A percentile compares a stretch with the other conserved stretches of the same genome.
Conservation (phyloP, 2,329 filamentous ascomycete species). For the Fusarium tricinctum region DNA sequence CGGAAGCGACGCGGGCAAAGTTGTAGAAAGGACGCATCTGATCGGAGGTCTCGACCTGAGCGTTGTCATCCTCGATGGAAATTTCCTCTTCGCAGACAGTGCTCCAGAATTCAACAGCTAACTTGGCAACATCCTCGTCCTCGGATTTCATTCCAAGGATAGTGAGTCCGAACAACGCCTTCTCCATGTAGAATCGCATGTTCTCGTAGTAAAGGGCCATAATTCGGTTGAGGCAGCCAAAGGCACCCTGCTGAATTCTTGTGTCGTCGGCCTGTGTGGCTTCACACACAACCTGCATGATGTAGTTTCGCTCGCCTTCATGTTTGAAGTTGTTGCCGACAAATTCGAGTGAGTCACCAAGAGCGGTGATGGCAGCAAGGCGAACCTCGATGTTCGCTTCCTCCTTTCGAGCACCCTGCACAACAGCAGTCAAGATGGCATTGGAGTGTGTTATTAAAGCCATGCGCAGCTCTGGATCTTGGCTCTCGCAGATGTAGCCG, state of each 20-base stretch:
- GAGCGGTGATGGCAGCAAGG: constrained; percentile 90
- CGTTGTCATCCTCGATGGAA: constrained; percentile 96
- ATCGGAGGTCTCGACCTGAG: constrained; percentile 78
- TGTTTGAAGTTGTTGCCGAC: constrained; percentile 99
- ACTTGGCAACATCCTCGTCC: constrained; percentile 97
- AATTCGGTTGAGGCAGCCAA: constrained; percentile 97
- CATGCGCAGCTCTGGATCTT: constrained; percentile 86
- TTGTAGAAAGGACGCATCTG: constrained; percentile 95
- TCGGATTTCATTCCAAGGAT: constrained; percentile 99
- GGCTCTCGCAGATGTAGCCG: constrained; percentile 97
- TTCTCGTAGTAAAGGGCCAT: constrained; percentile 99
- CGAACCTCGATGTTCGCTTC: constrained; percentile 93
- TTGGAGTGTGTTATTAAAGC: constrained; percentile 91
- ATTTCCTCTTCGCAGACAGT: constrained; percentile 99
- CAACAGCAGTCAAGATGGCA: constrained; percentile 96
- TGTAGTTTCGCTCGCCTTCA: constrained; percentile 99
- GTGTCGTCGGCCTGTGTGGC: constrained; percentile 94
- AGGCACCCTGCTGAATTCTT: constrained; percentile 94
- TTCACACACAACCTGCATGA: constrained; percentile 99
- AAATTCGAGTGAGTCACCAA: constrained; percentile 97
- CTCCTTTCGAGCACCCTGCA: constrained; percentile 97
- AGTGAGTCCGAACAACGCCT: constrained; percentile 96
- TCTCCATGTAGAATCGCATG: constrained; percentile 99
- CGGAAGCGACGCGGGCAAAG: constrained; percentile 92
- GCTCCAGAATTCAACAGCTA: constrained; percentile 99